Conservation (phyloP, 306 rosid genomes). For the Corylus heterophylla region DNA sequence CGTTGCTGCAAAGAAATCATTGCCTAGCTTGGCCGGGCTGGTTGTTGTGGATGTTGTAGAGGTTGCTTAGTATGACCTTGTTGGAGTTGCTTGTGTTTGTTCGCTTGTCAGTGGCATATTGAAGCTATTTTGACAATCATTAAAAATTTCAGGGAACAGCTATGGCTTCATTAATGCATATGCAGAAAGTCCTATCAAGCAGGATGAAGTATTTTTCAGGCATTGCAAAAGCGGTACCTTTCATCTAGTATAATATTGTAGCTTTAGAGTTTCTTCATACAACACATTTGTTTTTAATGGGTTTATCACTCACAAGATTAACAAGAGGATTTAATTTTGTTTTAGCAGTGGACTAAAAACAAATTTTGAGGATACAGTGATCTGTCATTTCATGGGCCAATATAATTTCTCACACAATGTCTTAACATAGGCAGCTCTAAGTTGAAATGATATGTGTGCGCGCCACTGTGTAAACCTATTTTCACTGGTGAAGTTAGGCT, state of each 20-base stretch:
- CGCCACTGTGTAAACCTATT: conserved; percentile 12
- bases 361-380: not conserved
- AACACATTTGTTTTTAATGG: not conserved
- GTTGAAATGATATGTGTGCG: conserved; percentile 19
- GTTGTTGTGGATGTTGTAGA: conserved; percentile 98
- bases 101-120: conserved; percentile 13
- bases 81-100: conserved; percentile 14
- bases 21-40: conserved; percentile 84
- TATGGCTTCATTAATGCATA: conserved; percentile 86
- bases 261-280: not conserved
- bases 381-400: not conserved
- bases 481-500: conserved; percentile 19
- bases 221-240: conserved; percentile 79
- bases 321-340: not conserved
- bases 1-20: conserved; percentile 67
- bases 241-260: conserved; percentile 8
- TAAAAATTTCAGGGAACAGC: conserved; percentile 85
- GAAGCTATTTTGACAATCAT: conserved; percentile 24
- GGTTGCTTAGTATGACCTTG: conserved; percentile 49
- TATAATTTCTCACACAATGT: conserved; percentile 1
- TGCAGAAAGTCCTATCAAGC: conserved; percentile 89
- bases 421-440: conserved; percentile 6
- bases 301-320: not conserved
- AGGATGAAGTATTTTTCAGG: conserved; percentile 88
- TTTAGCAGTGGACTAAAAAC: not conserved